Evolutionary conservation across 441 rosid genomes (phyloP).

Genomic region (Pelargonium australe): DNA sequence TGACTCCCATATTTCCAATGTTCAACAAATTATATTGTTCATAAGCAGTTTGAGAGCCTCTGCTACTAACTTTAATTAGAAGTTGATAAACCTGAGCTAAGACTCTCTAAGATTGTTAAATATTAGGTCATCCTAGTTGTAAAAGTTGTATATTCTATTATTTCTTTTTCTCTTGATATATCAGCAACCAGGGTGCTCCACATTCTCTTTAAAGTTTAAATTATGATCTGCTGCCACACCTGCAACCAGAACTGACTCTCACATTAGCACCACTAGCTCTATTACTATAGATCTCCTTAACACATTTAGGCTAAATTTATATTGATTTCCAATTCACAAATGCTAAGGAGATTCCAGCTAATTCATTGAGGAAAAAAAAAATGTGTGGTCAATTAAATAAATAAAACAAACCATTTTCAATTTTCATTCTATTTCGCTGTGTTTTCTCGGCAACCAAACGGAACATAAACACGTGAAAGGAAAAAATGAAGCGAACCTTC

Average conservation of each 20-base stretch:
- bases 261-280: neutral
- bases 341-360: neutral
- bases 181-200: too few relatives aligned
- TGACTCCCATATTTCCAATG: neutral
- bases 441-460: conserved; percentile 5
- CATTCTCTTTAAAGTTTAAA: too few relatives aligned
- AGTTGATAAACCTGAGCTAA: neutral
- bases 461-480: neutral
- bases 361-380: neutral
- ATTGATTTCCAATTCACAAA: neutral
- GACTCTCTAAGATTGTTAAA: neutral
- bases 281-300: neutral
- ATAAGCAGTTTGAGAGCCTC: too few relatives aligned
- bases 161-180: neutral
- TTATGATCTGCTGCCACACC: too few relatives aligned
- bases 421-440: neutral
- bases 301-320: neutral
- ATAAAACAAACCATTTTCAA: neutral
- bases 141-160: neutral
- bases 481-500: conserved; percentile 44
- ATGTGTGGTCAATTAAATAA: too few relatives aligned
- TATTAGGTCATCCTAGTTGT: neutral
- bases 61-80: neutral
- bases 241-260: too few relatives aligned
- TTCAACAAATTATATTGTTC: too few relatives aligned